phyloP scores from a whole-genome alignment of 2,329 filamentous ascomycete genomes.

The Thielaviopsis cerberus region DNA sequence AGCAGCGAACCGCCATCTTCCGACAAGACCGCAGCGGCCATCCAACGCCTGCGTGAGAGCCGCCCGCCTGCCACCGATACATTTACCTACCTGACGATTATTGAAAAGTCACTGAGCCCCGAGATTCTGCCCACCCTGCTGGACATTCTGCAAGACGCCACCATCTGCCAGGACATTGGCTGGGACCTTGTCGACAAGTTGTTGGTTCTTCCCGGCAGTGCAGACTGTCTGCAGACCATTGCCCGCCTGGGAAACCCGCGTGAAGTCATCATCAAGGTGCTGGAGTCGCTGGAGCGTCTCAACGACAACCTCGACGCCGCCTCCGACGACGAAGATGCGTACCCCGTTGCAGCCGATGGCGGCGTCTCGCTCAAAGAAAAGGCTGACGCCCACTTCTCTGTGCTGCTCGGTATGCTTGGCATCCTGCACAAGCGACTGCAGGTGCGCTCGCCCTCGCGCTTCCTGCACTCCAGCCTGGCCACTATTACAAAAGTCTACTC shows the following conservation, averaged over 20 bases:
- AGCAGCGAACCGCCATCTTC: background rate
- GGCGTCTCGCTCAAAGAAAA: conserved; percentile 4
- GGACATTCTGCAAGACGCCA: conserved; percentile 47
- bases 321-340: conserved; percentile 15
- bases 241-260: conserved; percentile 62
- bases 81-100: conserved; percentile 60
- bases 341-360: conserved; percentile 10
- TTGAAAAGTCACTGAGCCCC: conserved; percentile 53
- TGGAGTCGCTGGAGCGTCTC: conserved; percentile 47
- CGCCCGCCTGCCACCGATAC: conserved; percentile 40
- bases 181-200: conserved; percentile 71
- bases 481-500: conserved; percentile 50
- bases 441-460: conserved; percentile 60
- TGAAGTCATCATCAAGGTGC: conserved; percentile 65
- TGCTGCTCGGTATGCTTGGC: conserved; percentile 50
- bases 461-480: conserved; percentile 58
- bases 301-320: conserved; percentile 20
- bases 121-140: conserved; percentile 50
- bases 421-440: conserved; percentile 57
- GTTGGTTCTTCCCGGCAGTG: conserved; percentile 47
- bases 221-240: conserved; percentile 53
- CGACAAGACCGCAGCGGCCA: conserved; percentile 20
- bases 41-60: conserved; percentile 29
- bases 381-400: conserved; percentile 33
- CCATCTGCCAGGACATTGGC: conserved; percentile 57